Conservation (phyloP, 2,329 filamentous ascomycete genomes). For the Pestalotiopsis sp. region DNA sequence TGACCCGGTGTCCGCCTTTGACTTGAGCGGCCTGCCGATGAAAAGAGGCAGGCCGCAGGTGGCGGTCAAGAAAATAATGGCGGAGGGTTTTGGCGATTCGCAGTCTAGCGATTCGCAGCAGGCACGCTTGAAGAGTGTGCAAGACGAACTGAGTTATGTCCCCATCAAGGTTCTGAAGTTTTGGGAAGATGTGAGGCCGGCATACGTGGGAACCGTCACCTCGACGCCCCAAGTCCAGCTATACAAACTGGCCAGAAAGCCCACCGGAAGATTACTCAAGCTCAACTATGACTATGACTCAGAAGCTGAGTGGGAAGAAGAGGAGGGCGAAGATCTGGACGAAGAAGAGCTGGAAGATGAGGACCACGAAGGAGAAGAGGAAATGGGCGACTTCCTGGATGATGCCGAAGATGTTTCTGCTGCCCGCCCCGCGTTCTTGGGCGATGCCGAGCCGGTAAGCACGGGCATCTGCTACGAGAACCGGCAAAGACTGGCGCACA, state of each 20-base stretch:
- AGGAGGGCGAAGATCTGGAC: slow-evolving; percentile 59
- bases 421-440: slow-evolving; percentile 44
- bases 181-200: slow-evolving; percentile 66
- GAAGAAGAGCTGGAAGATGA: slow-evolving; percentile 71
- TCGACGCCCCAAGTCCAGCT: slow-evolving; percentile 56
- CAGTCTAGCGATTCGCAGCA: slow-evolving; percentile 42
- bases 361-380: slow-evolving; percentile 71
- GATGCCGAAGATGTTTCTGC: slow-evolving; percentile 70
- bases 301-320: slow-evolving; percentile 82
- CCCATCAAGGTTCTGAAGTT: slow-evolving; percentile 67
- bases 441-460: slow-evolving; percentile 73
- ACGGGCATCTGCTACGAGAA: slow-evolving; percentile 87
- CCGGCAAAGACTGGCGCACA: slow-evolving; percentile 46
- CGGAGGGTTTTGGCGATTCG: slow-evolving; percentile 49
- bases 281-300: slow-evolving; percentile 85
- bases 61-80: slow-evolving; percentile 65
- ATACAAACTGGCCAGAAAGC: slow-evolving; percentile 53
- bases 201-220: slow-evolving; percentile 76
- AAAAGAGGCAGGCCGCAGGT: slow-evolving; percentile 51
- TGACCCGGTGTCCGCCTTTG: slow-evolving; percentile 47
- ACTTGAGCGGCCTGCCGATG: slow-evolving; percentile 40
- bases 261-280: slow-evolving; percentile 55
- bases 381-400: slow-evolving; percentile 89
- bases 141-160: slow-evolving; percentile 43
- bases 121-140: slow-evolving; percentile 37